phyloP scores from a whole-genome alignment of 305 asterid genomes.

The Fraxinus nigra region DNA sequence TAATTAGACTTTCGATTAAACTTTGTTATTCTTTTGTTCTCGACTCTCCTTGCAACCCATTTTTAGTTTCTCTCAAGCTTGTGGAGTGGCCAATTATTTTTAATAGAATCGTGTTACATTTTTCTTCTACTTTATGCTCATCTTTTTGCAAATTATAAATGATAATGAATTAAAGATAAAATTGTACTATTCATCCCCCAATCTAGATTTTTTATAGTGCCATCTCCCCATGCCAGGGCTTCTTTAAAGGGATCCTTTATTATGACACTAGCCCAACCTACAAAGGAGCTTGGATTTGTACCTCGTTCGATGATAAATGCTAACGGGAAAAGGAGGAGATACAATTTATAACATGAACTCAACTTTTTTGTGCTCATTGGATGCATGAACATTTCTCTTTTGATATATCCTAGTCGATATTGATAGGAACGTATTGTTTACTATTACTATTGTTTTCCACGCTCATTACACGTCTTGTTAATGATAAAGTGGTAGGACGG shows the following conservation, averaged over 20 bases:
- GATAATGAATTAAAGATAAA: neutral
- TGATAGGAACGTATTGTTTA: neutral
- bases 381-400: neutral
- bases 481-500: neutral
- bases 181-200: neutral
- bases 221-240: neutral
- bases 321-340: neutral
- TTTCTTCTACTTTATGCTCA: neutral
- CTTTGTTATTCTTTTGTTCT: too few species aligned
- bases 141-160: neutral
- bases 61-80: neutral
- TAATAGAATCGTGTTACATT: too few species aligned
- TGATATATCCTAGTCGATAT: neutral
- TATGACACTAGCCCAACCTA: neutral
- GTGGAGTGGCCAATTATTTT: neutral
- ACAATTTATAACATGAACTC: neutral
- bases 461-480: neutral
- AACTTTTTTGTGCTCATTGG: neutral
- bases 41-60: neutral
- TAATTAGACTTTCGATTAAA: neutral
- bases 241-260: neutral
- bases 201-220: neutral
- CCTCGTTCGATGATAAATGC: neutral
- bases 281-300: neutral
- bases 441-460: neutral